Evolutionary conservation across 306 rosid genomes (phyloP), one percentile per base, ranked within the genome.

Genomic region (Glycine latifolia): DNA sequence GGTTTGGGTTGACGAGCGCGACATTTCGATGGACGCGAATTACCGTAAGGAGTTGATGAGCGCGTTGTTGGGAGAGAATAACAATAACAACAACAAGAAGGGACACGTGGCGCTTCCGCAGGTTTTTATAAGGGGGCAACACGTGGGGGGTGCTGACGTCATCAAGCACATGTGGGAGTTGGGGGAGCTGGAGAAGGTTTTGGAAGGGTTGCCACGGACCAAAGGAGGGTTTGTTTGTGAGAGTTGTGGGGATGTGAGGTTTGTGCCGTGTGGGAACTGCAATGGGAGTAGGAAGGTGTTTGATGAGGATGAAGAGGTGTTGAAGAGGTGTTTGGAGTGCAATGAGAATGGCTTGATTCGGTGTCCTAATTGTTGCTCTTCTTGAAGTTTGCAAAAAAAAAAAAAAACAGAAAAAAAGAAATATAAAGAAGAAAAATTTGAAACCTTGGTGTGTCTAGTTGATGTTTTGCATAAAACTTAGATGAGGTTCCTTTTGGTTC

Each of bases 1-100:
- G 88, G 92, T 95, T 69, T 93, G 99, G 98, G 91, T 95, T 7
- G 99, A 95, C 6, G 99, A 95, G 71, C 79, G 99, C 0, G 99
- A 95, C 11, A 78, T 93, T 6, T 91, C 96, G 3, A 93, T 95
- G 97, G 99, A 95, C 75, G 82, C 88, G 5, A 88, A 78, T 2
- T 95, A 90, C 52, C 73, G 62, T 79, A 90, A 81, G 52, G 99
- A 95, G 85, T 77, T 95, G 88, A 91, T 89, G 85, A 75, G 85
- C 81, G 90, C 89, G 16, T 33, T 95, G 78, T 37, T 37, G 0
- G 94, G 91, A 0, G 89, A 43, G 84, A 65, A 53, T 56, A 65
- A 86, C 56, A 65, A 86, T 73, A 89, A 85, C 7, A 72, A 11
- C 79, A 26, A 26, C 31, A 72, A 11, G 79, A 81, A 52, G 82